Base-by-base conservation (phyloP, 805 yeast genomes). In the Lipomyces mesembrius region DNA sequence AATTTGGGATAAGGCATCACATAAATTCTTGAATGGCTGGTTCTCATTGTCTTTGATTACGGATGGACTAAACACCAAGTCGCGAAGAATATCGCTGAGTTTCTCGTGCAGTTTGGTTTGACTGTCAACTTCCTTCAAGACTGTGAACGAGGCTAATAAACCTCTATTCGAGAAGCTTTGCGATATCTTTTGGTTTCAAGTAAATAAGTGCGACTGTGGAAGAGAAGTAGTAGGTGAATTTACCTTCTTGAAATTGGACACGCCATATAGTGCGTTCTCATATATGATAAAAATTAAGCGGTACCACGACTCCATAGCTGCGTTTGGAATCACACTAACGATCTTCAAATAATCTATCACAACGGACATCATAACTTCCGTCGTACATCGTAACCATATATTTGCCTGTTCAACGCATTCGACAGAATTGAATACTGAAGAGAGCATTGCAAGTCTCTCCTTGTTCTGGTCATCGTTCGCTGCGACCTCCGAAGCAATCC, bases 31-130 rank as follows among this genome's bases (percentile, higher is more conserved):
- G 51, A 67, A 67, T 20, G 20, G 17, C 22, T 34, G 20, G 11
- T 35, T 49, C 32, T 22, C 64, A 34, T 54, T 17, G 17, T 56
- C 60, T 55, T 64, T 67, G 29, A 65, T 17, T 11, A 67, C 53
- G 5, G 71, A 67, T 5, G 71, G 67, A 53, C 71, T 68, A 56
- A 63, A 68, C 12, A 59, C 65, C 12, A 68, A 8, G 20, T 68
- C 70, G 12, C 79, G 67, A 69, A 79, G 78, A 52, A 79, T 65
- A 11, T 70, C 55, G 52, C 68, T 64, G 25, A 79, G 72, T 74
- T 79, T 67, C 20, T 69, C 64, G 32, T 77, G 70, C 7, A 79
- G 74, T 27, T 69, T 65, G 61, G 77, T 78, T 3, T 34, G 39
- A 14, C 55, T 20, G 22, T 22, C 35, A 6, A 22, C 25, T 1